A percentile compares a stretch with the other conserved stretches of the same genome.
Evolutionary conservation across 305 asterid genomes (phyloP).

Genomic region (Fraxinus floribunda): DNA sequence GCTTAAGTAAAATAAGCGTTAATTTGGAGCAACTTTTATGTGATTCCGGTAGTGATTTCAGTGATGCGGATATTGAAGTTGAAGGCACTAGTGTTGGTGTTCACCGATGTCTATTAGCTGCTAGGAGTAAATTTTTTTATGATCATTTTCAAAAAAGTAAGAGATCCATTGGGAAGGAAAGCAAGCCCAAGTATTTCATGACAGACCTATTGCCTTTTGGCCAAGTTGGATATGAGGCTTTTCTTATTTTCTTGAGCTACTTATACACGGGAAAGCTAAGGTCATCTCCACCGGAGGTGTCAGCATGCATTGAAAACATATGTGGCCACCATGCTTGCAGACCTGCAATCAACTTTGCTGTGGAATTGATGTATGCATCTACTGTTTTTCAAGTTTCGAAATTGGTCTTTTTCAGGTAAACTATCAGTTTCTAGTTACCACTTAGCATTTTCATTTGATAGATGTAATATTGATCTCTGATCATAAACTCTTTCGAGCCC

Average conservation of each 20-base stretch:
- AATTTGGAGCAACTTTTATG: constrained; percentile 45
- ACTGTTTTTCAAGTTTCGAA: constrained; percentile 52
- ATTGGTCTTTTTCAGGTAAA: constrained; percentile 57
- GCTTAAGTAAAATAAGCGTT: constrained; percentile 50
- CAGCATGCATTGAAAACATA: constrained; percentile 50
- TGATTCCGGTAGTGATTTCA: constrained; percentile 35
- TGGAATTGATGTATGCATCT: constrained; percentile 64
- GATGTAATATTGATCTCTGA: neutral
- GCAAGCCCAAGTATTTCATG: constrained; percentile 46
- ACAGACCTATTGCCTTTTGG: constrained; percentile 60
- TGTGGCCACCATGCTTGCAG: constrained; percentile 60
- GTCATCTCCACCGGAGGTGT: constrained; percentile 50
- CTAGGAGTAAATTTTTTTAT: constrained; percentile 49
- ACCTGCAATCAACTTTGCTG: constrained; percentile 54
- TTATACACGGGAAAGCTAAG: constrained; percentile 63
- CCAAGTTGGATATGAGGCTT: constrained; percentile 57
- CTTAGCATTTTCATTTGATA: neutral
- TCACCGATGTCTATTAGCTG: constrained; percentile 63
- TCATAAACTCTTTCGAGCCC: neutral
- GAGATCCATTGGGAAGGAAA: constrained; percentile 34
- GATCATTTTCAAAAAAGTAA: constrained; percentile 38
- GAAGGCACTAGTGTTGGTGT: constrained; percentile 47
- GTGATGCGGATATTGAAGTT: constrained; percentile 54
- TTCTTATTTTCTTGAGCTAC: constrained; percentile 48
- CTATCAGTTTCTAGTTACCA: neutral